Conservation (phyloP, 768 basidiomycete genomes). For the Asterophora parasitica region DNA sequence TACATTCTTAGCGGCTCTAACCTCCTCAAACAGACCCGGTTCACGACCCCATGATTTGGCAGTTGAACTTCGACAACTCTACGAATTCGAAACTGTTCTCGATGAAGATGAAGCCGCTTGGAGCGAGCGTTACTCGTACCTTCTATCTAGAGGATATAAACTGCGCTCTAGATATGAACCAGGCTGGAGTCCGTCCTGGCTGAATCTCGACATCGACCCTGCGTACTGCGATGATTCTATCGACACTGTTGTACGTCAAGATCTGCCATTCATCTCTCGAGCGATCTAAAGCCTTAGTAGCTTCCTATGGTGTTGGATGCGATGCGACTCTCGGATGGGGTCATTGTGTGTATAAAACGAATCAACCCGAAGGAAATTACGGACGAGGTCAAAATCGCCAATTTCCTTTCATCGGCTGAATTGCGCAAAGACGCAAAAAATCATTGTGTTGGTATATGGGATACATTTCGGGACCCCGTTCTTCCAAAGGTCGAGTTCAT, state of each 20-base stretch:
- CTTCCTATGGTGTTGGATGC: conserved; percentile 10
- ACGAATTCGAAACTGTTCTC: not conserved
- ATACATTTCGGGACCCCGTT: conserved; percentile 16
- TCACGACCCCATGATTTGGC: not conserved
- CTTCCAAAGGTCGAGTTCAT: conserved; percentile 15
- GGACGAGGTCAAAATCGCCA: conserved; percentile 9
- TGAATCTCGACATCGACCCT: conserved; percentile 8
- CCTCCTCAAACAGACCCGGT: not conserved
- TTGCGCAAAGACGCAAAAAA: conserved; percentile 9
- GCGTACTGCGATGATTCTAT: conserved; percentile 6
- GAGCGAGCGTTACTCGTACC: conserved; percentile 21
- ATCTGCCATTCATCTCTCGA: no score
- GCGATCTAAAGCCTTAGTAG: not conserved
- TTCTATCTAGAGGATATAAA: conserved; percentile 20
- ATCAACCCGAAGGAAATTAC: conserved; percentile 5
- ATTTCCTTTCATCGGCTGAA: conserved; percentile 7
- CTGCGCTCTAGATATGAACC: conserved; percentile 26
- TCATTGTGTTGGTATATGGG: conserved; percentile 16
- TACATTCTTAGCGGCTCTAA: not conserved
- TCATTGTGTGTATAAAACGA: conserved; percentile 9
- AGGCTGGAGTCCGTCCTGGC: conserved; percentile 27
- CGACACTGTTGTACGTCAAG: not conserved
- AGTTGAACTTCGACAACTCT: not conserved
- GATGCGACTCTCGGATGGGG: not conserved
- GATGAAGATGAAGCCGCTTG: conserved; percentile 17